These are phyloP conservation scores for Cokeromyces recurvatus DNA, from an alignment of 371 early-diverging fungal species.

Conservation along the genomic window DNA sequence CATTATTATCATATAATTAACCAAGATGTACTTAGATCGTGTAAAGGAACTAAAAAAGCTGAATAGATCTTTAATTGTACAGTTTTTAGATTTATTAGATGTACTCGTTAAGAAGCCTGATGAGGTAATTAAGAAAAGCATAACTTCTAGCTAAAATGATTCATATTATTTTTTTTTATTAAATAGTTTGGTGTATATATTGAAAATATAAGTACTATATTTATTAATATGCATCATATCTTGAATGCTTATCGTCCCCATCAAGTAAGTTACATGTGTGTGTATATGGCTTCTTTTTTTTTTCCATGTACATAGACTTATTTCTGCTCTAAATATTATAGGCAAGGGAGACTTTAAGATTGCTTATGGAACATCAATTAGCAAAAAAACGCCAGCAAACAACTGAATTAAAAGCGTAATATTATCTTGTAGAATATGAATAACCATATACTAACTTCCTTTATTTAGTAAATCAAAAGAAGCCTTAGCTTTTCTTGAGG, in stretches of 20 bases:
- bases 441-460: constrained; percentile 8
- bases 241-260: constrained; percentile 70
- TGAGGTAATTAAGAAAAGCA: constrained; percentile 39
- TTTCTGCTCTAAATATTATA: no score
- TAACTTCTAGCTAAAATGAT: no score
- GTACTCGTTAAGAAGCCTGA: constrained; percentile 52
- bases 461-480: constrained; percentile 6
- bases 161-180: no score
- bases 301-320: background rate
- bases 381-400: constrained; percentile 49
- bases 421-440: constrained; percentile 12
- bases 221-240: constrained; percentile 73
- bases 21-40: constrained; percentile 44
- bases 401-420: constrained; percentile 47
- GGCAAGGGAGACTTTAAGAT: constrained; percentile 66
- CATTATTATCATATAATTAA: background rate
- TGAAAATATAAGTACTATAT: constrained; percentile 61
- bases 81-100: constrained; percentile 64
- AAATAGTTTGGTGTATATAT: constrained; percentile 51
- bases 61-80: constrained; percentile 65
- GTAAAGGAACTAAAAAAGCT: constrained; percentile 69
- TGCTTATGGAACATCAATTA: constrained; percentile 70
- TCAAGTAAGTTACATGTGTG: constrained; percentile 54
- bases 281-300: no score
- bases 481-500: constrained; percentile 1